Conservation (phyloP, 345 rosid genomes). For the Eutrema japonicum region DNA sequence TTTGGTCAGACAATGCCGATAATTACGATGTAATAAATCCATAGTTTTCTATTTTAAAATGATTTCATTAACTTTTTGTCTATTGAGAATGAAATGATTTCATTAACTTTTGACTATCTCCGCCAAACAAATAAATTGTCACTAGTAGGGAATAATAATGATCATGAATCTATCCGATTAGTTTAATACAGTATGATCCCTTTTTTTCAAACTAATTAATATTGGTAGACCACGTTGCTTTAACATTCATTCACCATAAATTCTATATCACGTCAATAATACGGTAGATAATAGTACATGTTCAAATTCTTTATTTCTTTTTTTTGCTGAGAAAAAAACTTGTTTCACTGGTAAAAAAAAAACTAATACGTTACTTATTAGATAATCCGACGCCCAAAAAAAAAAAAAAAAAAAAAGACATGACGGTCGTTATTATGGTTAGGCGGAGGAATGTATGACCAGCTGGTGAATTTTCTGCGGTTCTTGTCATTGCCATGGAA, state of each 20-base stretch:
- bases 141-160: not conserved
- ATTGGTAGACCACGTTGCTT: slow-evolving; percentile 29
- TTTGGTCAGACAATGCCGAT: slow-evolving; percentile 15
- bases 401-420: not conserved
- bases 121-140: slow-evolving; percentile 8
- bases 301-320: not conserved
- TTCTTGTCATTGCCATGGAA: slow-evolving; percentile 25
- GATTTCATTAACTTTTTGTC: slow-evolving; percentile 24
- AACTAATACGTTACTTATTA: too few species aligned
- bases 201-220: not conserved
- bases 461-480: slow-evolving; percentile 21
- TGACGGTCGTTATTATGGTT: slow-evolving; percentile 41
- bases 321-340: too few species aligned
- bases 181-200: not conserved
- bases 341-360: not conserved
- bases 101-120: slow-evolving; percentile 26
- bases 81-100: slow-evolving; percentile 35
- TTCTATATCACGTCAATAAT: slow-evolving; percentile 21
- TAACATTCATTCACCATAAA: slow-evolving; percentile 12
- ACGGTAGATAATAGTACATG: not conserved
- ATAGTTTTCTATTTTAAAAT: not conserved
- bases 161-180: slow-evolving; percentile 14
- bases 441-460: slow-evolving; percentile 34
- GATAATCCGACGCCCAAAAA: too few species aligned
- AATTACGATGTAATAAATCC: slow-evolving; percentile 2